These are phyloP conservation scores for Capniomyces stellatus DNA, from an alignment of 371 early-diverging fungal genomes.

Conservation along the genomic window DNA sequence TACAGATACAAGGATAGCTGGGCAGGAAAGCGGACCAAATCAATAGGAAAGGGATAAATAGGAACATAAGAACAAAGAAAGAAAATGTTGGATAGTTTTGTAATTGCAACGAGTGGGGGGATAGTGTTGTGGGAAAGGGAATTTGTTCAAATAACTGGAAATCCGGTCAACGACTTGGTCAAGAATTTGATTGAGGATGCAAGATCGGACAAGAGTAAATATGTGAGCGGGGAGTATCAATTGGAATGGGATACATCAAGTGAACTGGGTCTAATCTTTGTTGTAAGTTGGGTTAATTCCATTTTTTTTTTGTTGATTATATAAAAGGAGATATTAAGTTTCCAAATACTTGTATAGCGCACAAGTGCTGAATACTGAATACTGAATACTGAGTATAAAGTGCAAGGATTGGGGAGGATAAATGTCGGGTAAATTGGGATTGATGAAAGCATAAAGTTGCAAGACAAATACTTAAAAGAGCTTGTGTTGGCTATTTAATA, in stretches of 20 bases:
- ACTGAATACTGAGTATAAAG: no score
- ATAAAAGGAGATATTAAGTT: not conserved
- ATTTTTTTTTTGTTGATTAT: not conserved
- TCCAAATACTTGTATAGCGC: no score
- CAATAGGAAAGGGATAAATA: no score
- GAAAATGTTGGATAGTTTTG: slow-evolving; percentile 61
- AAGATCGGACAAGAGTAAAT: slow-evolving; percentile 31
- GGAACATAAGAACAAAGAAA: not conserved
- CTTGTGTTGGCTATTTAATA: no score
- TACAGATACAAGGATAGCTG: no score
- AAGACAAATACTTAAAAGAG: no score
- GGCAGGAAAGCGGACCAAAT: no score
- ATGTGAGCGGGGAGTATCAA: slow-evolving; percentile 36
- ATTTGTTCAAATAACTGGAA: slow-evolving; percentile 31
- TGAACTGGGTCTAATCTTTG: slow-evolving; percentile 71
- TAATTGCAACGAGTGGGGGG: slow-evolving; percentile 63
- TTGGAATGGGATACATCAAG: slow-evolving; percentile 74
- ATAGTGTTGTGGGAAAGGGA: slow-evolving; percentile 60
- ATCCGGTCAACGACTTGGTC: slow-evolving; percentile 56
- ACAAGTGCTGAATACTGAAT: no score
- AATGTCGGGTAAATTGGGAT: no score
- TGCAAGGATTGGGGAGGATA: no score
- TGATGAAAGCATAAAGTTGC: no score
- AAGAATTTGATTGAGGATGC: slow-evolving; percentile 61
- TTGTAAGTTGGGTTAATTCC: no score